These are phyloP conservation scores for Phytopythium helicoides DNA, from an alignment of 352 stramenopile species.

Conservation along the genomic window DNA sequence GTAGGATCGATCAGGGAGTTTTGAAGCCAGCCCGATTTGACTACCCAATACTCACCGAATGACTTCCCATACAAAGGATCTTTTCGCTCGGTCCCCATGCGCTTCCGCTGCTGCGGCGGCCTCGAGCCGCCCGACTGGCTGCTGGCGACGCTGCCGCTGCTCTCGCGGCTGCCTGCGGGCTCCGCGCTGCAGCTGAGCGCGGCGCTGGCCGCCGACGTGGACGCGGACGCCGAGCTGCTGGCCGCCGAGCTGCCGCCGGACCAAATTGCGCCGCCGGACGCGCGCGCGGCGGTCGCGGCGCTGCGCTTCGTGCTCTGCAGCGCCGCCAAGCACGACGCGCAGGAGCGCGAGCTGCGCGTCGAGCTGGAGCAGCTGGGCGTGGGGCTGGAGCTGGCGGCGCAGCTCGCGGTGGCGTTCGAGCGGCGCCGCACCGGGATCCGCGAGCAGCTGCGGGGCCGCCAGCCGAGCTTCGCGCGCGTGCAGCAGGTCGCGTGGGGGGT, in stretches of 20 bases:
- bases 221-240: not conserved
- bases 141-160: slow-evolving; percentile 40
- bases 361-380: slow-evolving; percentile 54
- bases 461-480: slow-evolving; percentile 36
- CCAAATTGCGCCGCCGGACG: not conserved
- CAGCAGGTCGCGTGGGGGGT: slow-evolving; percentile 27
- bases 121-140: slow-evolving; percentile 68
- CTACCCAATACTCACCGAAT: no score
- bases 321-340: slow-evolving; percentile 42
- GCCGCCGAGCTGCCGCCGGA: not conserved
- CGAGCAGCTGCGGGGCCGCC: slow-evolving; percentile 21
- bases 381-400: slow-evolving; percentile 11
- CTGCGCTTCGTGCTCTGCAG: slow-evolving; percentile 52
- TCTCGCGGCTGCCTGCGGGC: slow-evolving; percentile 14
- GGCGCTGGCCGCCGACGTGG: slow-evolving; percentile 19
- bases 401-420: slow-evolving; percentile 32
- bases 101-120: slow-evolving; percentile 59
- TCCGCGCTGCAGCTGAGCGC: slow-evolving; percentile 20
- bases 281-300: slow-evolving; percentile 25
- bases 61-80: no score
- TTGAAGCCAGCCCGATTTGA: no score
- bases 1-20: no score
- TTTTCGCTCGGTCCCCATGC: no score
- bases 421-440: slow-evolving; percentile 22
- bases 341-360: slow-evolving; percentile 26